Conservation (phyloP, 2,329 filamentous ascomycete species). For the Diaporthe sp. region DNA sequence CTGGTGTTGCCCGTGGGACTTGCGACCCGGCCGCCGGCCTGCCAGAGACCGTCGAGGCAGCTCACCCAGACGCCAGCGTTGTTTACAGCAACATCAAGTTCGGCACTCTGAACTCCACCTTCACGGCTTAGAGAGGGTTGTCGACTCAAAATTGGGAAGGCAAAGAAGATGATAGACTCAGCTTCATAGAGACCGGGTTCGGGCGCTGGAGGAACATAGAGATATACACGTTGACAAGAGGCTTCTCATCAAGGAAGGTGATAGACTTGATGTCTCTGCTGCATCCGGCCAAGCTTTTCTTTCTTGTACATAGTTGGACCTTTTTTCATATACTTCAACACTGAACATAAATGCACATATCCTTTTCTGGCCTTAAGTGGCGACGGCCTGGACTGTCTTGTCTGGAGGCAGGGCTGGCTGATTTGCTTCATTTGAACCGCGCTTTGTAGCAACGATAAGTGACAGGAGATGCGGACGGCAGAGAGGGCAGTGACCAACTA, state of each 20-base stretch:
- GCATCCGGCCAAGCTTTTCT: conserved; percentile 19
- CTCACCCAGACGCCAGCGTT: conserved; percentile 53
- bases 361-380: background rate
- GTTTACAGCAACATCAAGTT: conserved; percentile 62
- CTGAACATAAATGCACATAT: conserved; percentile 16
- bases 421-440: too few relatives aligned
- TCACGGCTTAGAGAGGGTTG: conserved; percentile 35
- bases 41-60: conserved; percentile 55
- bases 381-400: too few relatives aligned
- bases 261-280: conserved; percentile 20
- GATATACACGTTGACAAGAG: background rate
- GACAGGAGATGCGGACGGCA: too few relatives aligned
- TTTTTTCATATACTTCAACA: background rate
- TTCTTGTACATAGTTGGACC: conserved; percentile 24
- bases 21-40: conserved; percentile 57
- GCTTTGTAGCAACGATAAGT: too few relatives aligned
- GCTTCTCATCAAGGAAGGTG: conserved; percentile 1
- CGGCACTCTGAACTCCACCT: conserved; percentile 59
- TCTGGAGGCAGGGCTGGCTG: too few relatives aligned
- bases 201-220: background rate
- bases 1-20: conserved; percentile 58
- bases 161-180: conserved; percentile 9
- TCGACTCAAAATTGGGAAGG: background rate
- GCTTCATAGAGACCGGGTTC: conserved; percentile 8
- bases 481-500: too few relatives aligned